Conservation (phyloP, 2,329 filamentous ascomycete genomes). For the Hirsutella thompsonii region DNA sequence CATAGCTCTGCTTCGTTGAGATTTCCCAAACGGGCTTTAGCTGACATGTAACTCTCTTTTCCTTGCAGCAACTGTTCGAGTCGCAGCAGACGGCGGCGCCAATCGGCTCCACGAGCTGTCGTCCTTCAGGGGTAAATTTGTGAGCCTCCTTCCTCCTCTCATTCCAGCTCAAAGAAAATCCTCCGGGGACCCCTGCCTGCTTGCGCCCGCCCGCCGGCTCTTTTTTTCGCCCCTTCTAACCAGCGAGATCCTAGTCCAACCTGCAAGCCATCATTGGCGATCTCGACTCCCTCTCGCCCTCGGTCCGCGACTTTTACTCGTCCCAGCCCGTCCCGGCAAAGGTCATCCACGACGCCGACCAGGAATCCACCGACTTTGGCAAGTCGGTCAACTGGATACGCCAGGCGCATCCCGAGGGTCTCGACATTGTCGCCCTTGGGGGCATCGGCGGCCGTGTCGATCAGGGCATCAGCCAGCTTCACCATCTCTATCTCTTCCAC, state of each 20-base stretch:
- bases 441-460: conserved; percentile 85
- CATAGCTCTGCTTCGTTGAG: background rate
- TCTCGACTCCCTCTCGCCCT: conserved; percentile 64
- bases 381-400: conserved; percentile 61
- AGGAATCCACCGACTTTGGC: conserved; percentile 82
- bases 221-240: conserved; percentile 2
- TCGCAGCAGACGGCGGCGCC: conserved; percentile 87
- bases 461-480: conserved; percentile 79
- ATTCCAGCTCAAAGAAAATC: no score
- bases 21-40: background rate
- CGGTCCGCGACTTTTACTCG: conserved; percentile 54
- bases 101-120: conserved; percentile 52
- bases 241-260: conserved; percentile 29
- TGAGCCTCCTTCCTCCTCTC: conserved; percentile 13
- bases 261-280: conserved; percentile 76
- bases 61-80: conserved; percentile 42
- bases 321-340: conserved; percentile 33
- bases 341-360: conserved; percentile 61
- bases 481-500: conserved; percentile 64
- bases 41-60: background rate
- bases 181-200: no score
- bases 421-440: conserved; percentile 68
- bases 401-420: conserved; percentile 14
- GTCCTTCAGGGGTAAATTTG: conserved; percentile 28
- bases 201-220: background rate